Base-by-base conservation (phyloP, 116 monocot genomes). In the Iris pallida region DNA sequence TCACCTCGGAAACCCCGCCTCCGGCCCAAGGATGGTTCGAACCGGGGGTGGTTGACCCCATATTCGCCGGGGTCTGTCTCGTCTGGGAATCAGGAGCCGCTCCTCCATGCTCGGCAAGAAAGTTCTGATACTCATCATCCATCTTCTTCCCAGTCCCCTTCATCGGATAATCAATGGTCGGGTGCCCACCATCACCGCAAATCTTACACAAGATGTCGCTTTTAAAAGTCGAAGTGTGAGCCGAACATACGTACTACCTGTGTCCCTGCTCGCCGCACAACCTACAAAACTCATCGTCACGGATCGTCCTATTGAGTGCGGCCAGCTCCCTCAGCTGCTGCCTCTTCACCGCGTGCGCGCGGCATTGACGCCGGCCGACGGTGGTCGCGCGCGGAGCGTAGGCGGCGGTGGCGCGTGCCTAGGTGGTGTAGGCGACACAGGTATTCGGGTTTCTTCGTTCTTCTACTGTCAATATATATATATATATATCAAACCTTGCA, bases 121-220 rank as follows among this genome's bases (percentile, higher is more conserved):
- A 93, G 65, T 93, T 93, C 69, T 89, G 89, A 64, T 93, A 93
- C 65, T 93, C 93, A 63, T 93, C 93, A 53, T 93, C 93, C 84
- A 93, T 89, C 63, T 93, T 93, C 78, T 86, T 93, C 30, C 85
- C 90, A 16, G 83, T 66, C n/a, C 85, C 94, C 66, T 90, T 94
- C 80, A 90, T 76, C 2, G 94, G 94, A 54, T 90, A 94, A 54
- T 90, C 94, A 7, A 94, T 90, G 0, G 94, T 90, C 3, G 90
- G 90, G 53, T 94, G 94, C 6, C 94, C 90, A n/a, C 90, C 94
- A 75, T 94, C 94, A 15, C 94, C 94, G 45, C 94, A 94, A 63
- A 90, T 88, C 72, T 85, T 94, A 73, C 94, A 94, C 49, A 80
- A 77, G 16, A 93, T 90, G 42, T 93, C 90, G 20, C 89, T 89